phyloP scores from a whole-genome alignment of 176 grass and related monocot species.

The Ampelocalamus luodianensis region DNA sequence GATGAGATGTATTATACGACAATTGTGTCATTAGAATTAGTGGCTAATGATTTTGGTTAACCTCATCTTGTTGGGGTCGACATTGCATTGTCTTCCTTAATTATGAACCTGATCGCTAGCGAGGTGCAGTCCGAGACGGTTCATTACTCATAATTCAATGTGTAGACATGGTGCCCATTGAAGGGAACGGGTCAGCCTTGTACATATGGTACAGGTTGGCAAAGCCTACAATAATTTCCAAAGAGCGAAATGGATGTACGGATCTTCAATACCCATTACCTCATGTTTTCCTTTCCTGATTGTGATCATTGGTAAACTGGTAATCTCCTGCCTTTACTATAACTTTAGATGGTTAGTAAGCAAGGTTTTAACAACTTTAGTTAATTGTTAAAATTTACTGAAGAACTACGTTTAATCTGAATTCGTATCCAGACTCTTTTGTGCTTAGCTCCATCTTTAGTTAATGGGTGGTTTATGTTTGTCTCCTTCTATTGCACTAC shows the following conservation, averaged over 20 bases:
- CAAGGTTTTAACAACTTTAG: not conserved
- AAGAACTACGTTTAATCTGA: not conserved
- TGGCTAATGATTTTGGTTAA: not conserved
- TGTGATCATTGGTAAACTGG: not conserved
- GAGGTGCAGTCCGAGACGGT: constrained; percentile 11
- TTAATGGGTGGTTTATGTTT: too few species aligned
- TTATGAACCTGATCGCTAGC: not conserved
- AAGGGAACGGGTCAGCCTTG: too few species aligned
- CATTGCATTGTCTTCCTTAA: not conserved
- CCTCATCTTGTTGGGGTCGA: not conserved
- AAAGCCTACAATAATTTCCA: too few species aligned
- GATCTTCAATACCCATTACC: too few species aligned
- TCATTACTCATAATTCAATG: constrained; percentile 29
- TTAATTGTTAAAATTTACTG: not conserved
- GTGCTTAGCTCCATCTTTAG: not conserved
- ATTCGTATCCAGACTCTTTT: not conserved
- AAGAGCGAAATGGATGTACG: too few species aligned
- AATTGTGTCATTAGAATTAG: not conserved
- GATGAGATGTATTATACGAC: not conserved
- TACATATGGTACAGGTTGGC: too few species aligned
- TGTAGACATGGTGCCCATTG: constrained; percentile 18
- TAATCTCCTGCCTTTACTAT: not conserved
- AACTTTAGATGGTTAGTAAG: not conserved
- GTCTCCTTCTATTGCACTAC: not conserved
- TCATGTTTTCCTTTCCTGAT: not conserved